Evolutionary conservation across 78 protist genomes (phyloP).

Genomic region (Dictyostelium firmibasis): DNA sequence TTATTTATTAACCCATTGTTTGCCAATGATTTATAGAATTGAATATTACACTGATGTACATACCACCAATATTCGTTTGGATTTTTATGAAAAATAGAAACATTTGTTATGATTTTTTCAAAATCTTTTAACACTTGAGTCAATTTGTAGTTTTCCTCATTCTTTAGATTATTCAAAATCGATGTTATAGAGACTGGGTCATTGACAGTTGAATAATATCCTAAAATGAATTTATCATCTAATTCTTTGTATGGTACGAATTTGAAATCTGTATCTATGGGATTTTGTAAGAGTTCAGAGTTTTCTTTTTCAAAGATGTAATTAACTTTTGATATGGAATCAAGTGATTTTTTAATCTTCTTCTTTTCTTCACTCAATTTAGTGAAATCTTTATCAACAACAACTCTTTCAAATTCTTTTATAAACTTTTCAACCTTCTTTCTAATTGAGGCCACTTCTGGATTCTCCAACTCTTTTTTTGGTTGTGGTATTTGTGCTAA

Average conservation of each 20-base stretch:
- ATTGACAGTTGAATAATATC: not conserved
- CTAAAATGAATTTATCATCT: not conserved
- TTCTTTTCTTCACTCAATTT: not conserved
- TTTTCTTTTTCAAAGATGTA: too few species aligned
- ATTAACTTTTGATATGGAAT: not conserved
- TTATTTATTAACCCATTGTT: not conserved
- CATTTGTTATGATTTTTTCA: not conserved
- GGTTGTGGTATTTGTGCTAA: too few species aligned
- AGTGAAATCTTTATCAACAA: not conserved
- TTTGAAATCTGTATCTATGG: not conserved
- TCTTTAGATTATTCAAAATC: not conserved
- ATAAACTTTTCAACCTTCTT: not conserved
- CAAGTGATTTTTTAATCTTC: not conserved
- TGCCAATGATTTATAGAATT: not conserved
- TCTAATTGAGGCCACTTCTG: too few species aligned
- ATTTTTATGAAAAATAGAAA: not conserved
- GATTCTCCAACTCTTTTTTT: too few species aligned
- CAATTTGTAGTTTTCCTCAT: not conserved
- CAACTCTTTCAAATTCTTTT: not conserved
- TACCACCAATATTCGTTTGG: not conserved
- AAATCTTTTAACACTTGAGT: not conserved
- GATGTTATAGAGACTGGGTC: not conserved
- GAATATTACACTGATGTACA: not conserved
- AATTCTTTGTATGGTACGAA: not conserved
- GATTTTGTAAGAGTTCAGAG: not conserved